Conservation (phyloP, 805 yeast species). For the Cyberlindnera amylophila region DNA sequence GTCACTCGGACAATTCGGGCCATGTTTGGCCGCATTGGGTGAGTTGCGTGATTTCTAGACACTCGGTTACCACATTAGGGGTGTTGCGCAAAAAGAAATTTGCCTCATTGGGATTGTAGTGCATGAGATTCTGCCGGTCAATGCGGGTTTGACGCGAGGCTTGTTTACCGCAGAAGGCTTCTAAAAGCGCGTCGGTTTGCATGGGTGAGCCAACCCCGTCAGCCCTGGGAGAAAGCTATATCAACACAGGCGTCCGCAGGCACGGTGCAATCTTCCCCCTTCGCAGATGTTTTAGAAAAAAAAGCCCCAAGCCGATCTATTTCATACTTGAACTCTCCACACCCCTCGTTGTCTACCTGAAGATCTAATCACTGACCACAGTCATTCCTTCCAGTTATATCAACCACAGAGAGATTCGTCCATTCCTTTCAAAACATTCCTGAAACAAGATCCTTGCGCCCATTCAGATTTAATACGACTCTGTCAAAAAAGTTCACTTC, state of each 20-base stretch:
- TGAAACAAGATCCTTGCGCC: constrained; percentile 6
- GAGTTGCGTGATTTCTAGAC: too few species aligned
- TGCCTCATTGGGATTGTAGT: not conserved
- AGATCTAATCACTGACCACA: not conserved
- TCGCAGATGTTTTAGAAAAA: not conserved
- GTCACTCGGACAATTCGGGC: too few species aligned
- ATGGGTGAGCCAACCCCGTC: constrained; percentile 10
- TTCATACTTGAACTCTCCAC: constrained; percentile 3
- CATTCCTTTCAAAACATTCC: constrained; percentile 15
- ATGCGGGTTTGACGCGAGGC: not conserved
- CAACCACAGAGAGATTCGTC: constrained; percentile 15
- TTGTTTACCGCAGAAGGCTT: constrained; percentile 5
- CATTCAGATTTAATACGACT: not conserved
- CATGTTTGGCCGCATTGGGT: too few species aligned
- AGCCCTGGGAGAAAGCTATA: constrained; percentile 4
- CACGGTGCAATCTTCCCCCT: not conserved
- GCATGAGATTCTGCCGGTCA: not conserved
- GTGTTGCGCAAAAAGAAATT: not conserved
- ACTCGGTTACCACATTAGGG: not conserved
- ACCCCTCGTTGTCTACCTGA: not conserved
- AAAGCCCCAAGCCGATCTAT: not conserved
- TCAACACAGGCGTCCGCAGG: constrained; percentile 6
- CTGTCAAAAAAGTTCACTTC: not conserved
- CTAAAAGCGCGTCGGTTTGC: constrained; percentile 4
- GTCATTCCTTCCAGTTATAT: not conserved